Conservation (phyloP, 1,284 basidiomycete genomes). For the Papiliotrema terrestris region DNA sequence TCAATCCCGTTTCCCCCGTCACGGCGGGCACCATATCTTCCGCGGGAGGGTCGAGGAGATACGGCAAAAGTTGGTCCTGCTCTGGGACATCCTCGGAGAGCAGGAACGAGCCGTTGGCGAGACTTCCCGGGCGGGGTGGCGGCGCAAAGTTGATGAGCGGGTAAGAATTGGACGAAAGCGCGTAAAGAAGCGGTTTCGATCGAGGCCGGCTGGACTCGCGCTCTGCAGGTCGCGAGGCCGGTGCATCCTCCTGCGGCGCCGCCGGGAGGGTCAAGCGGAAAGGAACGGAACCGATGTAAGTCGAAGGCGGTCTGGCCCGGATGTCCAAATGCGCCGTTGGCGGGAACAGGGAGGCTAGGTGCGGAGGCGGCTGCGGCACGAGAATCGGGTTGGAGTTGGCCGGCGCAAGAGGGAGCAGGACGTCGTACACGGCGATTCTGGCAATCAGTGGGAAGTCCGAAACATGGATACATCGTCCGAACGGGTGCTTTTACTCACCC, state of each 20-base stretch:
- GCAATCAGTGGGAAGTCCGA: background rate
- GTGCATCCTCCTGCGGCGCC: background rate
- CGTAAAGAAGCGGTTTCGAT: slow-evolving; percentile 33
- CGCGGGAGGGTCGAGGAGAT: slow-evolving; percentile 42
- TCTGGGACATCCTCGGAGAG: slow-evolving; percentile 35
- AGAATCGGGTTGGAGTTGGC: slow-evolving; percentile 42
- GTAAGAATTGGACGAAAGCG: slow-evolving; percentile 43
- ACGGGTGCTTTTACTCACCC: slow-evolving; percentile 24
- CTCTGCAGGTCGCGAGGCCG: background rate
- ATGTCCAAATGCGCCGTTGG: slow-evolving; percentile 25
- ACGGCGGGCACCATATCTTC: slow-evolving; percentile 14
- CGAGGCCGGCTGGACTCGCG: background rate
- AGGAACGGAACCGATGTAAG: slow-evolving; percentile 42
- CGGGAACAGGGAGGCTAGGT: slow-evolving; percentile 38
- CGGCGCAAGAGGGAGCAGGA: slow-evolving; percentile 37
- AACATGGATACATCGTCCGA: too few relatives aligned
- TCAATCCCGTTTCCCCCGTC: background rate
- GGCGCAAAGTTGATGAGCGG: slow-evolving; percentile 45
- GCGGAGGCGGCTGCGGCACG: slow-evolving; percentile 46
- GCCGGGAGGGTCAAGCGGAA: slow-evolving; percentile 21
- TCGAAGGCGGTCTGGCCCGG: slow-evolving; percentile 28
- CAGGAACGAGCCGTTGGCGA: slow-evolving; percentile 40
- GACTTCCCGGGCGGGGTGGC: slow-evolving; percentile 34
- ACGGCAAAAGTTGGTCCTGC: slow-evolving; percentile 30
- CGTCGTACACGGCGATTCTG: slow-evolving; percentile 48